A percentile compares a stretch with the other conserved stretches of the same genome.
phyloP scores from a whole-genome alignment of 1,284 basidiomycete genomes.

The Rhodofomes roseus region DNA sequence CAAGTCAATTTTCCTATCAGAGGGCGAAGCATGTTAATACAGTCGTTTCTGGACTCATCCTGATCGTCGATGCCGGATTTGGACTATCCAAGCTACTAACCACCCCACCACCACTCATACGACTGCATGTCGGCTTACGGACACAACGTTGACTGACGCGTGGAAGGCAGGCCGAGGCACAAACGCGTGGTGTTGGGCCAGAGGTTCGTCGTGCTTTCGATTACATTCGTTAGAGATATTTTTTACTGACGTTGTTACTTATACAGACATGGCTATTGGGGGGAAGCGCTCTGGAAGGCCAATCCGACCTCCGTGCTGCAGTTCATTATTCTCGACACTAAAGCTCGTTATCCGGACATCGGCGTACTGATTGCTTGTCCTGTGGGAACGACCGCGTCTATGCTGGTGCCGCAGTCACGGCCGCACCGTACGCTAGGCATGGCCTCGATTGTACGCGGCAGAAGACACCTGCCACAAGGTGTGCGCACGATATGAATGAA shows the following conservation, averaged over 20 bases:
- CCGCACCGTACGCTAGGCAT: background rate
- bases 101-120: background rate
- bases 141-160: no score
- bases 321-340: background rate
- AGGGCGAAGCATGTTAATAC: background rate
- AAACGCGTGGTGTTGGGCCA: no score
- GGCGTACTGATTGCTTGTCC: background rate
- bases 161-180: no score
- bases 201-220: background rate
- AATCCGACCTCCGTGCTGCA: background rate
- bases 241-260: background rate
- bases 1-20: constrained; percentile 5
- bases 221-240: background rate
- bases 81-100: background rate
- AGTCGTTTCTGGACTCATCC: background rate
- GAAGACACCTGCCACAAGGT: constrained; percentile 1
- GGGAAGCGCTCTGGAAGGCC: background rate
- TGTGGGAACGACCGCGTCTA: background rate
- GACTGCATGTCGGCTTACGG: background rate
- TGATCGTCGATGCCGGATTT: background rate
- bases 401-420: background rate
- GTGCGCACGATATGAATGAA: constrained; percentile 2
- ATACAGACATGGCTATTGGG: background rate
- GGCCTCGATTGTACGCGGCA: background rate
- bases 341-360: background rate